These are phyloP conservation scores for Phialophora chinensis DNA, from an alignment of 2,329 filamentous ascomycete species.

Conservation along the genomic window DNA sequence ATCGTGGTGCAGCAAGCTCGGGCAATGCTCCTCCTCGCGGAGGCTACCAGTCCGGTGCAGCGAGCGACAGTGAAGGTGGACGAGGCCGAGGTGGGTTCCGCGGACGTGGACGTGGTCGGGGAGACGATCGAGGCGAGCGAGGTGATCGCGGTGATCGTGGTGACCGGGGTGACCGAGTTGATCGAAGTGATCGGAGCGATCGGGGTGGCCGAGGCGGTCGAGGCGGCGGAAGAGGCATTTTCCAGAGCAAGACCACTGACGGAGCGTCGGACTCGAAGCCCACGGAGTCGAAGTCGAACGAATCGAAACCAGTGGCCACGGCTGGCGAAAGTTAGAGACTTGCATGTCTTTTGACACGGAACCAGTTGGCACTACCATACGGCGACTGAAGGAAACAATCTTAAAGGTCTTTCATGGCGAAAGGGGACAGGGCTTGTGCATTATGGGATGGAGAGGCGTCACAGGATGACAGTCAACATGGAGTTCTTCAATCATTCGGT, in stretches of 20 bases:
- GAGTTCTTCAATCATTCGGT: slow-evolving; percentile 15
- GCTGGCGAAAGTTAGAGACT: slow-evolving; percentile 31
- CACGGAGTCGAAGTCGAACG: slow-evolving; percentile 46
- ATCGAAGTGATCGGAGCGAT: slow-evolving; percentile 60
- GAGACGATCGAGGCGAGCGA: slow-evolving; percentile 62
- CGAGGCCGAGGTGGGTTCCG: slow-evolving; percentile 62
- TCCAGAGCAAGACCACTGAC: slow-evolving; percentile 64
- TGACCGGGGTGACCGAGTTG: slow-evolving; percentile 55
- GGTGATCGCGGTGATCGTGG: slow-evolving; percentile 60
- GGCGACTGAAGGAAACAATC: slow-evolving; percentile 19
- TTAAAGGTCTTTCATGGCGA: slow-evolving; percentile 23
- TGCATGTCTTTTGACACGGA: slow-evolving; percentile 11
- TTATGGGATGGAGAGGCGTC: slow-evolving; percentile 34
- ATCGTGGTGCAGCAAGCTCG: slow-evolving; percentile 69
- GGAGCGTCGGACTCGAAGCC: slow-evolving; percentile 52
- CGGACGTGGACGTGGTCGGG: slow-evolving; percentile 63
- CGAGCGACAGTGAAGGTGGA: slow-evolving; percentile 76
- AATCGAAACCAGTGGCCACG: slow-evolving; percentile 38
- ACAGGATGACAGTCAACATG: slow-evolving; percentile 28
- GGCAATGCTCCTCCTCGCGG: slow-evolving; percentile 63
- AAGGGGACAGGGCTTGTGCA: slow-evolving; percentile 29
- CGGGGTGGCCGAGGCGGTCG: slow-evolving; percentile 43
- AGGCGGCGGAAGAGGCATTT: slow-evolving; percentile 51
- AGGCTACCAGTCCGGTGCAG: slow-evolving; percentile 84
- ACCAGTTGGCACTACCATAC: slow-evolving; percentile 12